Conservation (phyloP, 768 basidiomycete genomes). For the Leucocoprinus leucothites region DNA sequence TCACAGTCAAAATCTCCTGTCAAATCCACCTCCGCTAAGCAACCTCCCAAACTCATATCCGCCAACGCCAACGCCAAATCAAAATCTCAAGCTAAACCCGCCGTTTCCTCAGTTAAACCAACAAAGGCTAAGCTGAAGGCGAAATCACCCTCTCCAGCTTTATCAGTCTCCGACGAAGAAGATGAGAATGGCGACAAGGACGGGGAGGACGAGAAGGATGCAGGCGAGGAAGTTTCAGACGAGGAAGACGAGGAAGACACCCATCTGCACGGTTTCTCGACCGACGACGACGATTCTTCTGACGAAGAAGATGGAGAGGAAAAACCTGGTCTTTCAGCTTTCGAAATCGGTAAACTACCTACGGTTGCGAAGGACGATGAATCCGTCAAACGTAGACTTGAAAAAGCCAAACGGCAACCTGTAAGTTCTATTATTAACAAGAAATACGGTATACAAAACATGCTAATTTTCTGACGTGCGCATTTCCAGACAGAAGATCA, state of each 20-base stretch:
- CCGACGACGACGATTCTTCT: constrained; percentile 76
- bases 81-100: neutral
- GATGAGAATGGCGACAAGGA: constrained; percentile 3
- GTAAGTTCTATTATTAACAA: constrained; percentile 39
- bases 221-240: constrained; percentile 7
- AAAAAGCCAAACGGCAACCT: constrained; percentile 59
- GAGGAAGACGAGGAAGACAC: constrained; percentile 29
- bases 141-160: constrained; percentile 1
- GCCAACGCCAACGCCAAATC: constrained; percentile 6
- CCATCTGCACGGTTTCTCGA: constrained; percentile 69
- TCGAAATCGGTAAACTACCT: constrained; percentile 75
- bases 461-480: constrained; percentile 5
- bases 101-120: neutral
- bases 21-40: constrained; percentile 15
- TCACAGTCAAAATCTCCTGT: constrained; percentile 23
- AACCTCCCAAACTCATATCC: constrained; percentile 13
- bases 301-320: constrained; percentile 63
- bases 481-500: constrained; percentile 47
- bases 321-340: constrained; percentile 28
- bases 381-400: constrained; percentile 63
- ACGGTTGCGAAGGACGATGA: constrained; percentile 88
- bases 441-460: neutral
- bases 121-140: constrained; percentile 7
- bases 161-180: neutral
- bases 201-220: neutral